Evolutionary conservation across 139 green algal genomes (phyloP).

Genomic region (Coccomyxa sp.): DNA sequence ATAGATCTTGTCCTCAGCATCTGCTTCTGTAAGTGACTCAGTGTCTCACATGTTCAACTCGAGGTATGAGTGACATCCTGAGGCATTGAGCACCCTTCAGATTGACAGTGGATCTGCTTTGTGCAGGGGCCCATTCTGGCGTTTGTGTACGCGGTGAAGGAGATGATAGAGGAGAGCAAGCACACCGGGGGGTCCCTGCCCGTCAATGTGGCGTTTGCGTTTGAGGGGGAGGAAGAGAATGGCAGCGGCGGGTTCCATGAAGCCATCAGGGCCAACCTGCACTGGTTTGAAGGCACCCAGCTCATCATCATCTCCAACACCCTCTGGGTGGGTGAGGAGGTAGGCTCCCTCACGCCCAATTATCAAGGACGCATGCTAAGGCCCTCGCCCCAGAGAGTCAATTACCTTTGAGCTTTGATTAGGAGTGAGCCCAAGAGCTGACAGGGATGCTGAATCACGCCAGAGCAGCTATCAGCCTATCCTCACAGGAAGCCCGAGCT

Average conservation of each 20-base stretch:
- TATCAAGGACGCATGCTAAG: too few relatives aligned
- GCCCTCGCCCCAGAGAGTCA: too few relatives aligned
- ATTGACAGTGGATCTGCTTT: not conserved
- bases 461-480: too few relatives aligned
- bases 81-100: not conserved
- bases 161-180: conserved; percentile 66
- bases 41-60: not conserved
- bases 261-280: conserved; percentile 62
- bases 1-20: too few relatives aligned
- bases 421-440: too few relatives aligned
- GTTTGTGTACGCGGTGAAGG: conserved; percentile 87
- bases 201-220: conserved; percentile 87
- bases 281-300: conserved; percentile 71
- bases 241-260: conserved; percentile 74
- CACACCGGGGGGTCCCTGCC: conserved; percentile 45
- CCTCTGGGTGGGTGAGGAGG: conserved; percentile 83
- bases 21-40: not conserved
- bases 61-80: not conserved
- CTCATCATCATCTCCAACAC: conserved; percentile 90
- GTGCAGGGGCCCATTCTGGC: conserved; percentile 80
- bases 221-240: conserved; percentile 76
- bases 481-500: too few relatives aligned
- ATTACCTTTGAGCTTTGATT: too few relatives aligned
- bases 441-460: too few relatives aligned
- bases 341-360: not conserved